Evolutionary conservation across 768 basidiomycete species (phyloP), one percentile per base, ranked within the genome.

Genomic region (Vararia minispora): DNA sequence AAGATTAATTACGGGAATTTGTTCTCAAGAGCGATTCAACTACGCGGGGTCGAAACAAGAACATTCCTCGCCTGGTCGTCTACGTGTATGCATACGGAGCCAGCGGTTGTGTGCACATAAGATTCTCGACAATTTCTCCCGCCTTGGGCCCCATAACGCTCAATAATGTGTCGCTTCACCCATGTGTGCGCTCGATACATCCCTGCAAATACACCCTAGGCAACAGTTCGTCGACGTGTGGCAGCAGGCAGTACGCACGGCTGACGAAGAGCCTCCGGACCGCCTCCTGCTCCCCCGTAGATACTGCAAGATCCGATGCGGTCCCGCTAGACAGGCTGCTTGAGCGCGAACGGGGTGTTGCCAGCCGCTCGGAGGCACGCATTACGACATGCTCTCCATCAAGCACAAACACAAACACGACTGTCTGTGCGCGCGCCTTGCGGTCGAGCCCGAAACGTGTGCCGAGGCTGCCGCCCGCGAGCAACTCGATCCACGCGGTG

Each of bases 71-170:
- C n/a, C n/a, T n/a, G n/a, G n/a, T n/a, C n/a, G n/a, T n/a, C n/a
- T n/a, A n/a, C n/a, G n/a, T n/a, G n/a, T n/a, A n/a, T n/a, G n/a
- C n/a, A n/a, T n/a, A n/a, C n/a, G n/a, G n/a, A n/a, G n/a, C n/a
- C n/a, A n/a, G n/a, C n/a, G n/a, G n/a, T n/a, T n/a, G n/a, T n/a
- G n/a, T n/a, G n/a, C n/a, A n/a, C n/a, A n/a, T n/a, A n/a, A 60
- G 44, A 50, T 70, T 69, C 8, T 51, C 57, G 13, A 69, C 55
- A 6, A 70, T 60, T 47, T 70, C 65, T 28, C 67, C 68, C 10
- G 69, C 64, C 31, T 68, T 55, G 26, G 64, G 48, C 16, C 63
- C 59, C 7, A 66, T 34, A 12, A 67, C 62, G 41, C 68, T 72
- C 41, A 72, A 48, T 14, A 75, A 48, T 8, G 69, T 70, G 42